Evolutionary conservation across 1,284 basidiomycete genomes (phyloP).

Genomic region (Trametes pubescens): DNA sequence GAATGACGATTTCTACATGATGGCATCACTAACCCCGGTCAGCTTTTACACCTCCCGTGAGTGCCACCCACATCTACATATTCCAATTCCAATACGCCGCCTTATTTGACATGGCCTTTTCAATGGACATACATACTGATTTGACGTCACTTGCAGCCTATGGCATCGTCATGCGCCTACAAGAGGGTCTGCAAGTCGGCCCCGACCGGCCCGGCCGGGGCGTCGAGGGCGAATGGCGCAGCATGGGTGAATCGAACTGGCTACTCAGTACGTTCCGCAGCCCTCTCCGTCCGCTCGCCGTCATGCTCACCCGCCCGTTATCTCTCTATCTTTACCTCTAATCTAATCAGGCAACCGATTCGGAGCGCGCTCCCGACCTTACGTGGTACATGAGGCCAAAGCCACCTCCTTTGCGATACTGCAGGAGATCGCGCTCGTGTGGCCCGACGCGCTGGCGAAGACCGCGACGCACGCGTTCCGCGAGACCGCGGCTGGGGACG

Average conservation of each 20-base stretch:
- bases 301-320: neutral
- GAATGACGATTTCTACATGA: conserved; percentile 44
- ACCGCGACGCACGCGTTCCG: conserved; percentile 47
- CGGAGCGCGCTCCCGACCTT: conserved; percentile 47
- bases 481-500: conserved; percentile 40
- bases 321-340: neutral
- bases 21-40: conserved; percentile 34
- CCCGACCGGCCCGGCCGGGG: conserved; percentile 33
- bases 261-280: conserved; percentile 35
- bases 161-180: conserved; percentile 44
- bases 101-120: no score
- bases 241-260: conserved; percentile 41
- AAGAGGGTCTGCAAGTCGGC: conserved; percentile 37
- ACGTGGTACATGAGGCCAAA: conserved; percentile 50
- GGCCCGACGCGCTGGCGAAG: conserved; percentile 39
- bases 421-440: conserved; percentile 41
- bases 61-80: conserved; percentile 2
- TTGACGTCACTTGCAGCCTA: conserved; percentile 33
- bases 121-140: neutral
- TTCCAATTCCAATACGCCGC: no score
- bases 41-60: conserved; percentile 41
- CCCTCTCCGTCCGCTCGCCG: neutral
- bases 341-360: conserved; percentile 45
- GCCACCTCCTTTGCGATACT: conserved; percentile 43
- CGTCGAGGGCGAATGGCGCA: conserved; percentile 45